Evolutionary conservation across 306 rosid species (phyloP), one percentile per base, ranked within the genome.

Genomic region (Casuarina glauca): DNA sequence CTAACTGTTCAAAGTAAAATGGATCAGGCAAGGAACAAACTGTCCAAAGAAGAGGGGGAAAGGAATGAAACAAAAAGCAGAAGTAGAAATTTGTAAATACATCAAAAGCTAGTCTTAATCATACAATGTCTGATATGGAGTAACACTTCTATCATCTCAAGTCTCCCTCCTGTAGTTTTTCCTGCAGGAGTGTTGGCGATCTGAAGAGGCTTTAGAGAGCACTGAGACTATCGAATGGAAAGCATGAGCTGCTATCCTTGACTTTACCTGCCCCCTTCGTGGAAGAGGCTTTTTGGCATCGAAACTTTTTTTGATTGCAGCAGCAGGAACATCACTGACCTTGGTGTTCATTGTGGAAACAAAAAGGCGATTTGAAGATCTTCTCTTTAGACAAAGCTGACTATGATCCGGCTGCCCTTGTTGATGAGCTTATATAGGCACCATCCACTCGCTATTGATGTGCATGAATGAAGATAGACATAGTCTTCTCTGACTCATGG

Each of bases 311-410:
- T 50, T 46, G 49, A 52, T 60, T 68, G 71, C 69, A 51, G 70
- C 39, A 35, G 78, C 86, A 57, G 82, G 71, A 72, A 58, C 86
- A 73, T 63, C 76, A 79, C 76, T 69, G 35, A 82, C 72, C 78
- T 78, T 84, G 84, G 63, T 79, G 36, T 73, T 90, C 90, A 89
- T 87, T 67, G 45, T 80, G 73, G 35, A 61, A 73, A 15, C 45
- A 26, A 9, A 41, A 13, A 41, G 43, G 41, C 35, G 51, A 62
- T 61, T 50, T 74, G n/a, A 1, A 15, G 2, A 26, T 36, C 9
- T 45, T 72, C n/a, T 72, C 9, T 42, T 64, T 58, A 53, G 46
- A 42, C 38, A 70, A 68, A 71, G 69, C 52, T 69, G 77, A 70
- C 5, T 66, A 66, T 72, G 77, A 55, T 12, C 49, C 19, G 41